Percentiles rank a stretch among this genome's conserved stretches.
Conservation (phyloP, 2,329 filamentous ascomycete species). For the Rasamsonia emersonii region DNA sequence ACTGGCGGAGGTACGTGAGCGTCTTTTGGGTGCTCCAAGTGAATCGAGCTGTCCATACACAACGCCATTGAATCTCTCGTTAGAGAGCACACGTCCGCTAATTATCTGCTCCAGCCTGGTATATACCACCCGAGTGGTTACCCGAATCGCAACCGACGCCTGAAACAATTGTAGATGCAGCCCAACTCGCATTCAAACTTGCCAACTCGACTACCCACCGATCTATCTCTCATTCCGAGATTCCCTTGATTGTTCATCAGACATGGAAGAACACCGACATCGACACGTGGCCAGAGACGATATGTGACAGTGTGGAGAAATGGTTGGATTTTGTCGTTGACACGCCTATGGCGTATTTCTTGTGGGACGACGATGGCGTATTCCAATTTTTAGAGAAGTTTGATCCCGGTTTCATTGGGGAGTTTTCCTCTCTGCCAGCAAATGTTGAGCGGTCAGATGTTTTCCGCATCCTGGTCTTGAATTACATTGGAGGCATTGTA, state of each 20-base stretch:
- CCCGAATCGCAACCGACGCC: conserved; percentile 7
- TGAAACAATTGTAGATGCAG: conserved; percentile 19
- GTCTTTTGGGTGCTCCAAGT: background rate
- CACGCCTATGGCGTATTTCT: conserved; percentile 22
- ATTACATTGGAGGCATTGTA: conserved; percentile 16
- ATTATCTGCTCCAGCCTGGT: conserved; percentile 6
- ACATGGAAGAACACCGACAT: conserved; percentile 22
- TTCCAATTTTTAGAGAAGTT: conserved; percentile 17
- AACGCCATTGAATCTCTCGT: background rate
- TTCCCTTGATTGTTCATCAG: conserved; percentile 26
- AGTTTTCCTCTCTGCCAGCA: conserved; percentile 15
- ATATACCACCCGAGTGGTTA: conserved; percentile 10
- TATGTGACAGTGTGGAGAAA: conserved; percentile 17
- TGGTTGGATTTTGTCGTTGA: conserved; percentile 18
- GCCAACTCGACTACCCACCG: conserved; percentile 8
- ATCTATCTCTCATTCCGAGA: conserved; percentile 16
- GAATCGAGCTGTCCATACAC: background rate
- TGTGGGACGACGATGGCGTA: conserved; percentile 27
- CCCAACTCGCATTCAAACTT: conserved; percentile 14
- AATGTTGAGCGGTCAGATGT: conserved; percentile 24
- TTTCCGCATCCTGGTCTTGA: conserved; percentile 23
- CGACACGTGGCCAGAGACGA: conserved; percentile 17
- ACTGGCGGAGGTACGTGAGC: conserved; percentile 8
- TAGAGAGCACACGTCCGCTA: no score
- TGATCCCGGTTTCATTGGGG: conserved; percentile 15